Base-by-base conservation (phyloP, 2,329 filamentous ascomycete genomes). In the Alternaria arbusti region DNA sequence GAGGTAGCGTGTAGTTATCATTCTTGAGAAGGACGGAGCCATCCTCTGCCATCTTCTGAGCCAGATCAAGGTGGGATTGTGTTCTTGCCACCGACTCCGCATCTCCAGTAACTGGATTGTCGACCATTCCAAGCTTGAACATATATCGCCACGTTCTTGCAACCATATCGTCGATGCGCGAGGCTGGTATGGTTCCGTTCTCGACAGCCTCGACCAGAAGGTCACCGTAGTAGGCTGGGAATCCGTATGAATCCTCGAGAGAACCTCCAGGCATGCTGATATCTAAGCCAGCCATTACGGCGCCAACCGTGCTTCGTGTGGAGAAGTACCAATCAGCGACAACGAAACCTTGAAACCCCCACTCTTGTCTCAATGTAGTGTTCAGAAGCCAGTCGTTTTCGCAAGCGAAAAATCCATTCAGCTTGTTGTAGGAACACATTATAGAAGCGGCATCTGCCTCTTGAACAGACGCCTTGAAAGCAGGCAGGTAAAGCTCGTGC, bases 281-380 rank as follows among this genome's bases (percentile, higher is more conserved):
- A 45, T 65, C 63, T 15, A 62, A 20, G 22, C 63, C 63, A 1
- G 54, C 45, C 56, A 52, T 65, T 3, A 59, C 49, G 1, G 52
- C 40, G 5, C 22, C 43, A 5, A 43, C 58, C 3, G 47, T 56
- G 11, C 44, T 47, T 11, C 51, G n/a, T 9, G 57, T 61, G 30
- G 50, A 43, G 23, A 50, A 52, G 10, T 51, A 43, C 84, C 84
- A 85, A 61, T 85, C 84, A 0, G 82, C 82, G 1, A 81, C 74
- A 1, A 85, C 75, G 23, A 84, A 82, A 0, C 83, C 84, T 0
- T 82, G 62, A 54, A 83, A 85, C 2, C 82, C 82, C 4, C 84
- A 72, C 25, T 84, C 73, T 5, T 79, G 64, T 3, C 79, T 78
- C 5, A 85, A 70, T 0, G 85, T 77, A 22, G 76, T 80, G 0